phyloP scores from a whole-genome alignment of 1,139 yeast species.

The Candida buenavistaensis region DNA sequence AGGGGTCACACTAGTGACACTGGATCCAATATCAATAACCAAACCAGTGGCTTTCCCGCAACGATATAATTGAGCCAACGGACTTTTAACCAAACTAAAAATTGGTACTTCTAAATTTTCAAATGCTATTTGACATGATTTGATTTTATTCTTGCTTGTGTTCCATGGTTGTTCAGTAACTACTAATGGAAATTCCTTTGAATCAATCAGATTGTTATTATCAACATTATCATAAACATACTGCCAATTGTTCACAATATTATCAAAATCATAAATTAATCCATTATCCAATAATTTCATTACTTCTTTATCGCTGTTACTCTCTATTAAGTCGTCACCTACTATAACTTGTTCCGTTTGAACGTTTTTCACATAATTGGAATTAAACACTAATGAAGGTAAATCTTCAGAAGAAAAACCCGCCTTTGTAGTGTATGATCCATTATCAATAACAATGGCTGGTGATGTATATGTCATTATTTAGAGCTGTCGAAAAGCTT shows the following conservation, averaged over 20 bases:
- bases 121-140: slow-evolving; percentile 62
- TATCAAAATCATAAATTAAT: slow-evolving; percentile 63
- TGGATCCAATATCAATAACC: slow-evolving; percentile 68
- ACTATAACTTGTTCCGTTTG: slow-evolving; percentile 31
- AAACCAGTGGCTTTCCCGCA: slow-evolving; percentile 67
- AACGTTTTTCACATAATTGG: slow-evolving; percentile 46
- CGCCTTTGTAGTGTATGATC: slow-evolving; percentile 64
- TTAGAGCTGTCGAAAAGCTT: too few relatives aligned
- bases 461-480: slow-evolving; percentile 43
- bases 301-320: slow-evolving; percentile 48
- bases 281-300: slow-evolving; percentile 69
- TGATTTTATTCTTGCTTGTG: slow-evolving; percentile 49
- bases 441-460: slow-evolving; percentile 70
- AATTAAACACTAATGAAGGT: slow-evolving; percentile 59
- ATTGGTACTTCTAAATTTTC: slow-evolving; percentile 66
- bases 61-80: slow-evolving; percentile 68
- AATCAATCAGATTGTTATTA: slow-evolving; percentile 39
- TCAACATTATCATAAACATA: slow-evolving; percentile 55
- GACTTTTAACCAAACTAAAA: slow-evolving; percentile 67
- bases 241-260: slow-evolving; percentile 58
- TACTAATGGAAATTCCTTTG: slow-evolving; percentile 61
- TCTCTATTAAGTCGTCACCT: slow-evolving; percentile 52
- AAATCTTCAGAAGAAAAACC: slow-evolving; percentile 68
- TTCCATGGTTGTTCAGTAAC: slow-evolving; percentile 68
- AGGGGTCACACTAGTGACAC: slow-evolving; percentile 65